Conservation (phyloP, 129 eudicot species). For the Apium graveolens region DNA sequence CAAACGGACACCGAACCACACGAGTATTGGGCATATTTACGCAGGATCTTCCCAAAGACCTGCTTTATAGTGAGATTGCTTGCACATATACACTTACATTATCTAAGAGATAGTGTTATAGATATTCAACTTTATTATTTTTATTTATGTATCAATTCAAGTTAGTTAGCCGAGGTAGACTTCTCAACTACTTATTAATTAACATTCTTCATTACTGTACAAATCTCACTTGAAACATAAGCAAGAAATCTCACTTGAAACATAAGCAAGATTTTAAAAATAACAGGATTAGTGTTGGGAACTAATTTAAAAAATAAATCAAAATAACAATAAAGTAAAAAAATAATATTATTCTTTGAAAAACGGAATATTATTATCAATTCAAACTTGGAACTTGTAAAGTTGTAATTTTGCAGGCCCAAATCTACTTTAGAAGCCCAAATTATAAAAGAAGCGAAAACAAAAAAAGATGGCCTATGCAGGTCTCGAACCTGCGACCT, state of each 20-base stretch:
- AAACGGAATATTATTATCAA: too few species aligned
- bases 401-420: too few species aligned
- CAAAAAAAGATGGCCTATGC: slow-evolving; percentile 50
- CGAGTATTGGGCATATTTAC: too few species aligned
- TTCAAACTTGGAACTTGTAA: too few species aligned
- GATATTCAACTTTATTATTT: not conserved
- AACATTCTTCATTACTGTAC: not conserved
- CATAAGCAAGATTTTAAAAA: not conserved
- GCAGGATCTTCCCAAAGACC: too few species aligned
- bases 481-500: slow-evolving; percentile 92
- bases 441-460: too few species aligned
- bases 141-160: not conserved
- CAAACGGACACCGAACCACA: too few species aligned
- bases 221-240: not conserved
- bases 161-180: not conserved
- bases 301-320: too few species aligned
- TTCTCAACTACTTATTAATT: not conserved
- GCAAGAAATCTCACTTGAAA: not conserved
- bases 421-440: not conserved
- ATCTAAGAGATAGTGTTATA: not conserved
- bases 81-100: not conserved
- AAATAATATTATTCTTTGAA: too few species aligned
- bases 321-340: too few species aligned
- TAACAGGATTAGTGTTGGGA: not conserved
- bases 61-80: not conserved